These are phyloP conservation scores for Chrysosphaeria jannelii DNA, from an alignment of 2,329 filamentous ascomycete genomes.

Conservation along the genomic window DNA sequence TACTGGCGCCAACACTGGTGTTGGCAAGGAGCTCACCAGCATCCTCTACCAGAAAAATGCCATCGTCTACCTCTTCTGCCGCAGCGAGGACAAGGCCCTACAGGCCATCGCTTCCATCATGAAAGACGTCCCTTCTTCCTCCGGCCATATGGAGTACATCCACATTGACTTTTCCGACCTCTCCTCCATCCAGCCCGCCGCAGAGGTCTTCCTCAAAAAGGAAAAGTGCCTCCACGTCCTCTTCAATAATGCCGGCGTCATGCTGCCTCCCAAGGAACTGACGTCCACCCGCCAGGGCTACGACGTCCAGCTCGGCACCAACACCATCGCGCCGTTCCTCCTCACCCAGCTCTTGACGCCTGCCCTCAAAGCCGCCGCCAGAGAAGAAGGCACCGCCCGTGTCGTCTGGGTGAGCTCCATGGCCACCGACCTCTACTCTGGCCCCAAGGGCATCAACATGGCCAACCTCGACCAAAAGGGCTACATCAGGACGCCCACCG, in stretches of 20 bases:
- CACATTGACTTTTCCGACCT: constrained; percentile 8
- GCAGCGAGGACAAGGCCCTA: constrained; percentile 12
- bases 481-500: background rate
- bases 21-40: constrained; percentile 17
- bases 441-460: constrained; percentile 3
- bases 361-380: constrained; percentile 4
- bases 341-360: constrained; percentile 7
- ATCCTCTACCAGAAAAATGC: constrained; percentile 19
- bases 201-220: constrained; percentile 4
- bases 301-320: constrained; percentile 9
- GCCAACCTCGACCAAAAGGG: too few species aligned
- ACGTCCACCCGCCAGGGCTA: constrained; percentile 13
- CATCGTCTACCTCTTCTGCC: constrained; percentile 19
- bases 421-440: constrained; percentile 2
- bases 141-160: constrained; percentile 9
- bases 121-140: constrained; percentile 5
- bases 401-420: constrained; percentile 7
- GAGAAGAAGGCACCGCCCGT: constrained; percentile 2
- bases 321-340: constrained; percentile 4
- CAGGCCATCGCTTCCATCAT: constrained; percentile 13
- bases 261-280: constrained; percentile 6
- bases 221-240: constrained; percentile 9
- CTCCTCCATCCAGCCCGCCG: constrained; percentile 6
- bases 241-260: constrained; percentile 13
- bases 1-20: constrained; percentile 10